Percentiles rank a stretch among this genome's conserved stretches.
phyloP scores from a whole-genome alignment of 2,329 filamentous ascomycete genomes.

The Fusarium gaditjirri region DNA sequence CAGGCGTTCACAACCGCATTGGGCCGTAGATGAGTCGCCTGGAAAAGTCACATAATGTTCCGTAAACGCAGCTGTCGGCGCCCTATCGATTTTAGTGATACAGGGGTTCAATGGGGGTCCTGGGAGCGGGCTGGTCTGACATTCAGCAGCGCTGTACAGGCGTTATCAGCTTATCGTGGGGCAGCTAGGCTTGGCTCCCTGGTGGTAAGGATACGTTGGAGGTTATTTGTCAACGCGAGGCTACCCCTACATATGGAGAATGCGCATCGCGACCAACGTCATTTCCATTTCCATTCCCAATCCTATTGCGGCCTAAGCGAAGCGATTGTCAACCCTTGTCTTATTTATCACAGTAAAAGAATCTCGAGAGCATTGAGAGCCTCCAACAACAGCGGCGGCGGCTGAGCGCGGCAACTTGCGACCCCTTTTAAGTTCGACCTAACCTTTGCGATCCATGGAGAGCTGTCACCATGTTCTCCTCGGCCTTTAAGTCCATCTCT shows the following conservation, averaged over 20 bases:
- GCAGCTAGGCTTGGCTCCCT: not conserved
- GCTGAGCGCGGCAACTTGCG: conserved; percentile 1
- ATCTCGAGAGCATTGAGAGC: not conserved
- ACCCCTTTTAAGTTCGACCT: conserved; percentile 11
- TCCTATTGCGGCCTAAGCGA: conserved; percentile 13
- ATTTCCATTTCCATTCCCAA: conserved; percentile 27
- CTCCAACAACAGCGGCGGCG: not conserved
- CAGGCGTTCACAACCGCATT: conserved; percentile 41
- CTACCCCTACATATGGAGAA: conserved; percentile 31
- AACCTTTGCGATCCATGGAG: conserved; percentile 44
- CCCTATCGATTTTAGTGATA: conserved; percentile 20
- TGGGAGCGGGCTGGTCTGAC: conserved; percentile 9
- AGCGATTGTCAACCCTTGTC: conserved; percentile 16
- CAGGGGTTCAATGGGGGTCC: not conserved
- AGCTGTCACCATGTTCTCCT: conserved; percentile 80
- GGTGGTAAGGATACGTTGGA: conserved; percentile 19
- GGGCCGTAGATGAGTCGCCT: conserved; percentile 32
- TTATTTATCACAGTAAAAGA: too few relatives aligned
- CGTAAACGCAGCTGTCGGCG: conserved; percentile 15
- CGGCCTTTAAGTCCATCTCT: conserved; percentile 90
- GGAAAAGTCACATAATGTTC: conserved; percentile 32
- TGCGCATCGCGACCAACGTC: conserved; percentile 37
- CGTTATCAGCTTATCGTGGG: conserved; percentile 34
- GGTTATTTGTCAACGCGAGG: conserved; percentile 39
- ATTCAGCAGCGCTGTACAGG: not conserved